Evolutionary conservation across 345 rosid species (phyloP).

Genomic region (Aquilaria malaccensis): DNA sequence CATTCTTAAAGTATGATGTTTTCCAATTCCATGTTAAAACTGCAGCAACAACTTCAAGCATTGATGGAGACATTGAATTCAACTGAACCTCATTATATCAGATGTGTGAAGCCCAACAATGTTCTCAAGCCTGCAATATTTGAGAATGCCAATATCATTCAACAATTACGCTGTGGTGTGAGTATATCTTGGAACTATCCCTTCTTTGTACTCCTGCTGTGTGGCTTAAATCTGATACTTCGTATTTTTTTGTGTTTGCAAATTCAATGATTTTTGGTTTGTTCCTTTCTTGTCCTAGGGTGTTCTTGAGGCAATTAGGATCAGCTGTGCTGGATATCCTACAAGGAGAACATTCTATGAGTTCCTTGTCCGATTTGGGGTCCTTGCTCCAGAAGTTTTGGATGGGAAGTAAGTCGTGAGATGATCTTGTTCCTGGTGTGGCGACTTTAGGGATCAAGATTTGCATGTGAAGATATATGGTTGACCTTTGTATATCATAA

Average conservation of each 20-base stretch:
- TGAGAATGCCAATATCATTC: constrained; percentile 87
- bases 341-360: constrained; percentile 73
- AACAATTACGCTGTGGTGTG: constrained; percentile 98
- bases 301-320: constrained; percentile 79
- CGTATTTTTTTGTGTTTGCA: constrained; percentile 8
- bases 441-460: constrained; percentile 3
- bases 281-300: constrained; percentile 40
- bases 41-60: constrained; percentile 97
- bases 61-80: constrained; percentile 93
- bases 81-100: constrained; percentile 98
- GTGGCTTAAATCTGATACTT: constrained; percentile 5
- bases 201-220: constrained; percentile 7
- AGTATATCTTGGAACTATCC: constrained; percentile 32
- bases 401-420: constrained; percentile 60
- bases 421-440: constrained; percentile 5
- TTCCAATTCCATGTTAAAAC: not conserved
- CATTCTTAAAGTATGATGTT: too few relatives aligned
- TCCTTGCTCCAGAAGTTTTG: constrained; percentile 54
- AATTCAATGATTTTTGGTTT: constrained; percentile 5
- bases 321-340: constrained; percentile 86
- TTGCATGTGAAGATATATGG: not conserved
- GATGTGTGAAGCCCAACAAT: constrained; percentile 99
- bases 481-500: not conserved
- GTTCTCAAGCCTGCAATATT: constrained; percentile 93
- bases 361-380: constrained; percentile 74